phyloP scores from a whole-genome alignment of 2,329 filamentous ascomycete species.

The Ceratocystis harringtonii region DNA sequence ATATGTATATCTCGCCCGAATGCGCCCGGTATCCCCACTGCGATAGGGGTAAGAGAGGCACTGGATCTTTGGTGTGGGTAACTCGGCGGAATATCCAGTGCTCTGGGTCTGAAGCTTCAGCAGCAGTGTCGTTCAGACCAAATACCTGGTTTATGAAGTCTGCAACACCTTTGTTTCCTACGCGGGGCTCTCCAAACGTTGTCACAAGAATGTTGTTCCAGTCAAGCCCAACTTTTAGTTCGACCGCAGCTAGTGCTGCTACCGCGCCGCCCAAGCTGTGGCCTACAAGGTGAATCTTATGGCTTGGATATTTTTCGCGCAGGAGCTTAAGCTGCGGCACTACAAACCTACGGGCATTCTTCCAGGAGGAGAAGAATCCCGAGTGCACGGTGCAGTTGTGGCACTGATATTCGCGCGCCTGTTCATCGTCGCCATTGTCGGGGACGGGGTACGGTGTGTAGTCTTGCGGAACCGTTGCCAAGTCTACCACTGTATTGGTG shows the following conservation, averaged over 20 bases:
- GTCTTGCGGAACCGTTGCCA: conserved; percentile 76
- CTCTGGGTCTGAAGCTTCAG: conserved; percentile 22
- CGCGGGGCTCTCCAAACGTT: conserved; percentile 77
- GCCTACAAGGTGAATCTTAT: conserved; percentile 64
- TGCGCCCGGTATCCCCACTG: conserved; percentile 86
- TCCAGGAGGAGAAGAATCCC: conserved; percentile 80
- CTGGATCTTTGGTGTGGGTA: conserved; percentile 75
- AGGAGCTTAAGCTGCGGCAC: conserved; percentile 50
- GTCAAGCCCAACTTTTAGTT: conserved; percentile 56
- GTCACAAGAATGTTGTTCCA: conserved; percentile 64
- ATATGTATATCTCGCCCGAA: conserved; percentile 75
- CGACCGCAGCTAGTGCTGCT: conserved; percentile 70
- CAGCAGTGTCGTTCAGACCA: conserved; percentile 25
- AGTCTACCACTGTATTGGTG: conserved; percentile 76
- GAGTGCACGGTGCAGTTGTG: conserved; percentile 81
- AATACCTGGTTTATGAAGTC: conserved; percentile 42
- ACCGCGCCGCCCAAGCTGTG: conserved; percentile 90
- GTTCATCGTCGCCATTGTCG: conserved; percentile 26
- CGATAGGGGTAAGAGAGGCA: conserved; percentile 68
- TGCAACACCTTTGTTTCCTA: conserved; percentile 43
- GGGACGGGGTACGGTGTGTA: conserved; percentile 73
- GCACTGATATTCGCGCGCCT: conserved; percentile 39
- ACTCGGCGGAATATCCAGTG: conserved; percentile 51
- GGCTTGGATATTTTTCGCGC: conserved; percentile 47
- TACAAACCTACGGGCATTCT: conserved; percentile 53